Conservation (phyloP, 805 yeast genomes). For the Lachancea fermentati region DNA sequence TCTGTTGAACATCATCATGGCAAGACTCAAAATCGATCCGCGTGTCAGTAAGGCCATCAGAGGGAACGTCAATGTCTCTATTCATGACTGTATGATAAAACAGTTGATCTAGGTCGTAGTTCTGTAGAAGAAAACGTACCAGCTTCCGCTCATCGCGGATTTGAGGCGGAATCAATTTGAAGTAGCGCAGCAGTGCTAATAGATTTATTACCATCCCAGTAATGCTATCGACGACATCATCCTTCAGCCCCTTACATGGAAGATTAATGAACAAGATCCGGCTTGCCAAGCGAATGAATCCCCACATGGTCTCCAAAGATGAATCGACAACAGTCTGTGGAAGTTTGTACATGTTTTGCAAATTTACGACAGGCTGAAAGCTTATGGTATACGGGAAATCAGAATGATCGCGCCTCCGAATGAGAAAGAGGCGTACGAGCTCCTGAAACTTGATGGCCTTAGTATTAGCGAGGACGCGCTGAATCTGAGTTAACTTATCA, state of each 20-base stretch:
- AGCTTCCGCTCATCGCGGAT: conserved; percentile 2
- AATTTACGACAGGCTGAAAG: conserved; percentile 24
- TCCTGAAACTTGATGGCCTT: conserved; percentile 12
- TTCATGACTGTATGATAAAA: conserved; percentile 17
- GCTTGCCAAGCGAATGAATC: conserved; percentile 15
- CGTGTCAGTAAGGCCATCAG: conserved; percentile 1
- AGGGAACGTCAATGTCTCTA: conserved; percentile 2
- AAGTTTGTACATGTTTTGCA: conserved; percentile 17
- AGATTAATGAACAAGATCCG: conserved; percentile 13
- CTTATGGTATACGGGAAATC: conserved; percentile 22
- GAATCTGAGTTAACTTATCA: conserved; percentile 13
- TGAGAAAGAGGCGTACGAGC: conserved; percentile 19
- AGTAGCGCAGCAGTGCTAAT: conserved; percentile 14
- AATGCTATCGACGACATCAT: conserved; percentile 13
- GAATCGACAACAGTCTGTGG: conserved; percentile 17
- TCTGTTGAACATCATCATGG: conserved; percentile 4
- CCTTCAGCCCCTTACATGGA: conserved; percentile 12
- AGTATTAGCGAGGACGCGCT: conserved; percentile 11
- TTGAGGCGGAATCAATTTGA: conserved; percentile 13
- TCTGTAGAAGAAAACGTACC: conserved; percentile 15
- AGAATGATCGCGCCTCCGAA: conserved; percentile 18
- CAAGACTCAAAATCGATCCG: conserved; percentile 5
- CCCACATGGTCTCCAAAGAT: conserved; percentile 21
- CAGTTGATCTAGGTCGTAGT: conserved; percentile 26
- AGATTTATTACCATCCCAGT: conserved; percentile 16